A percentile compares a stretch with the other conserved stretches of the same genome.
Conservation (phyloP, 2,329 filamentous ascomycete genomes). For the Fusarium dlaminii region DNA sequence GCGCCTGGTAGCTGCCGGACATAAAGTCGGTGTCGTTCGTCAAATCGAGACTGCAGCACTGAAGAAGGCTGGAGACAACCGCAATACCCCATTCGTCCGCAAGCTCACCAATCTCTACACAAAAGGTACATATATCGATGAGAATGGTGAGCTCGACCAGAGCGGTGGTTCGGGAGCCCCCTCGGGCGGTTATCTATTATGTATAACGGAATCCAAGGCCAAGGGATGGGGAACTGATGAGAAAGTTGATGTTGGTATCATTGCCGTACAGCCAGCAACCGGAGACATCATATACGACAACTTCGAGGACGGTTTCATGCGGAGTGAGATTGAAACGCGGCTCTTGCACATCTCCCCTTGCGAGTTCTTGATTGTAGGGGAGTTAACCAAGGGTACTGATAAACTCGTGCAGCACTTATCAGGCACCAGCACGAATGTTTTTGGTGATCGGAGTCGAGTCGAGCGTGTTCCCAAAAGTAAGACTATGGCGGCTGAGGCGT, state of each 20-base stretch:
- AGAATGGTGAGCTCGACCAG: constrained; percentile 80
- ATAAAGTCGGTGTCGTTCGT: constrained; percentile 95
- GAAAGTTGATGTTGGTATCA: constrained; percentile 88
- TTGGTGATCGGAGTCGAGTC: constrained; percentile 88
- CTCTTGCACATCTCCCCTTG: constrained; percentile 94
- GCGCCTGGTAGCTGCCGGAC: constrained; percentile 86
- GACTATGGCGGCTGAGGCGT: constrained; percentile 83
- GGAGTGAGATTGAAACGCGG: constrained; percentile 94
- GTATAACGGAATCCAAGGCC: constrained; percentile 85
- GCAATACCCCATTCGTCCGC: constrained; percentile 89
- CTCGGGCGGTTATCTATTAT: constrained; percentile 87
- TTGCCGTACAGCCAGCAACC: constrained; percentile 94
- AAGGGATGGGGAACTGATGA: constrained; percentile 88
- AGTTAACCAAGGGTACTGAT: constrained; percentile 88
- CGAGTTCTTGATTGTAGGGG: constrained; percentile 92
- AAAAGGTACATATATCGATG: constrained; percentile 97
- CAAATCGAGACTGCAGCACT: constrained; percentile 95
- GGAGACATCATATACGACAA: constrained; percentile 96
- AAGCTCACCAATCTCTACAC: constrained; percentile 98
- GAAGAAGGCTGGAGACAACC: constrained; percentile 94
- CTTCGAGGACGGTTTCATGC: constrained; percentile 98
- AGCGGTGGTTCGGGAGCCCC: constrained; percentile 57
- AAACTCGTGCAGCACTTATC: constrained; percentile 92
- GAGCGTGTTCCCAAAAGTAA: constrained; percentile 81
- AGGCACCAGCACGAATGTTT: constrained; percentile 88